phyloP scores from a whole-genome alignment of 495 filamentous ascomycete species.

The Zalerion maritima region DNA sequence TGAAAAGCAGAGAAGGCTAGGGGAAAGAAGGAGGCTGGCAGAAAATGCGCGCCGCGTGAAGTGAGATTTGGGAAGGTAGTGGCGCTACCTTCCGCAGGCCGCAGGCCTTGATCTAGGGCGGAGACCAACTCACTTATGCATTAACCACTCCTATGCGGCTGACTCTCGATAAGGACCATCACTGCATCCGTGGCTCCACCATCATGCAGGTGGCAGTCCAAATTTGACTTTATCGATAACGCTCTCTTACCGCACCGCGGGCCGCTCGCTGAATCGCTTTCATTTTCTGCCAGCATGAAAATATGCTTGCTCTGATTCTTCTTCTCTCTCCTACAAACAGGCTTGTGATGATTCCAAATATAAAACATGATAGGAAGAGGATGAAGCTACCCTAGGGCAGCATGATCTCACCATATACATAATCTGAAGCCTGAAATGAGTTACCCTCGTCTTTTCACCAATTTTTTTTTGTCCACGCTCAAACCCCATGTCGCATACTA shows the following conservation, averaged over 20 bases:
- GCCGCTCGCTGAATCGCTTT: no score
- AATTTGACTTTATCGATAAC: slow-evolving; percentile 4
- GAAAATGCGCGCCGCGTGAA: slow-evolving; percentile 6
- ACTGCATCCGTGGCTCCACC: slow-evolving; percentile 11
- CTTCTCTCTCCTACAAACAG: slow-evolving; percentile 14
- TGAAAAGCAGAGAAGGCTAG: slow-evolving; percentile 1
- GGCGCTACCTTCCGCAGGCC: slow-evolving; percentile 10
- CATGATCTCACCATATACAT: slow-evolving; percentile 38
- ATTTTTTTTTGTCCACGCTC: no score
- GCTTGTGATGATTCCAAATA: slow-evolving; percentile 42
- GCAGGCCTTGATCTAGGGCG: not conserved
- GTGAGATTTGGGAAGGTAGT: slow-evolving; percentile 7
- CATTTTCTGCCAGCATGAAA: slow-evolving; percentile 5
- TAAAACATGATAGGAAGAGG: slow-evolving; percentile 46
- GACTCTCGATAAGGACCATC: slow-evolving; percentile 6
- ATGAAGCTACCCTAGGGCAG: slow-evolving; percentile 33
- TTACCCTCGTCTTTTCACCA: no score
- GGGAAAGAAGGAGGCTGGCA: not conserved
- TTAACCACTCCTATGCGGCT: not conserved
- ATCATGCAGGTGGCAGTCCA: slow-evolving; percentile 4
- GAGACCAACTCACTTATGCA: not conserved
- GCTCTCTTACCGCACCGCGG: no score
- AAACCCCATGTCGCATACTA: no score
- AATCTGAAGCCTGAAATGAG: slow-evolving; percentile 42
- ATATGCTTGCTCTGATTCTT: slow-evolving; percentile 1